Conservation (phyloP, 306 rosid genomes). For the Trifolium pratense region DNA sequence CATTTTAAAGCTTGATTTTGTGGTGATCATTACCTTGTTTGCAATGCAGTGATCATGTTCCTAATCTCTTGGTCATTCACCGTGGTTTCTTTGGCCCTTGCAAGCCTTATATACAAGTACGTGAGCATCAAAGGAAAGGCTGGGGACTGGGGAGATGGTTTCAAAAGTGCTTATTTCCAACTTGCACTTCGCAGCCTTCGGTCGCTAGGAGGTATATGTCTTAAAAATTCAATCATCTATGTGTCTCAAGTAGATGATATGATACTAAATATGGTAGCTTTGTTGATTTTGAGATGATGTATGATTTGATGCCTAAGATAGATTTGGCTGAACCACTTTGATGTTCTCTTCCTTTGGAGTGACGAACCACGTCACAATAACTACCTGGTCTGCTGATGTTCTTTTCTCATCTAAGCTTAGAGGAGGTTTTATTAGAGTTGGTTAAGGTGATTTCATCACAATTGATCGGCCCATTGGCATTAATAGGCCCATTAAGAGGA, state of each 20-base stretch:
- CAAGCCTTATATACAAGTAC: constrained; percentile 93
- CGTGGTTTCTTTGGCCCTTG: constrained; percentile 90
- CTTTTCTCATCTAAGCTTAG: background rate
- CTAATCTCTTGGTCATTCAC: constrained; percentile 99
- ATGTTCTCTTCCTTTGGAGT: background rate
- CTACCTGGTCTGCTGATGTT: background rate
- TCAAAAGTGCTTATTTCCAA: constrained; percentile 99
- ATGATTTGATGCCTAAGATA: too few species aligned
- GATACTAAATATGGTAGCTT: background rate
- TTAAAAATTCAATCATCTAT: constrained; percentile 34
- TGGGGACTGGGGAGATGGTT: constrained; percentile 99
- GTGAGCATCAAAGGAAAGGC: constrained; percentile 98
- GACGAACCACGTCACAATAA: background rate
- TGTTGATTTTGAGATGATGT: constrained; percentile 31
- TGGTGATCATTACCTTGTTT: constrained; percentile 42
- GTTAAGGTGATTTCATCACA: background rate
- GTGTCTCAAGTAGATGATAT: constrained; percentile 9
- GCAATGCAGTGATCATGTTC: constrained; percentile 93
- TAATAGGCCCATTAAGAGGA: background rate
- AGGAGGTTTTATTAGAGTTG: background rate
- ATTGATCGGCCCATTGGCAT: background rate
- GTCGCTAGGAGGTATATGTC: constrained; percentile 90
- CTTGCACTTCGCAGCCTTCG: constrained; percentile 98
- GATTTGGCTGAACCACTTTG: constrained; percentile 18
- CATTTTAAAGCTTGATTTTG: constrained; percentile 23